phyloP scores from a whole-genome alignment of 1,284 basidiomycete genomes.

The Phellinidium pouzarii region DNA sequence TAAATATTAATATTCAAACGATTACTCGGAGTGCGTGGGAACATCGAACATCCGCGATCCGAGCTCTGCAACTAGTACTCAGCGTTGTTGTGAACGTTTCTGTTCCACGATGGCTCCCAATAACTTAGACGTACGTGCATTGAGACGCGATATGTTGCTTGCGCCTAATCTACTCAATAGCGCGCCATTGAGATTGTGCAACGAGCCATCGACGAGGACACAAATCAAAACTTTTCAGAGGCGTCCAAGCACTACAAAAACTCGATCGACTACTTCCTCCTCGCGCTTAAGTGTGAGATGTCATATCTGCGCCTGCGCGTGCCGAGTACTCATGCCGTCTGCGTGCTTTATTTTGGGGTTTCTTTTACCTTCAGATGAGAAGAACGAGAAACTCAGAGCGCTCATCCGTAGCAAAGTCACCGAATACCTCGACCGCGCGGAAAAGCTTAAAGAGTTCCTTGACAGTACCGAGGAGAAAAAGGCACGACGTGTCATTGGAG shows the following conservation, averaged over 20 bases:
- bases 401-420: conserved; percentile 87
- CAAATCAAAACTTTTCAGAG: conserved; percentile 89
- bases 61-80: too few species aligned
- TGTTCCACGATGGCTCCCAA: conserved; percentile 17
- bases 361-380: conserved; percentile 73
- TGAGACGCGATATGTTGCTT: background rate
- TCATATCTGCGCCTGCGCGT: background rate
- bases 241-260: conserved; percentile 95
- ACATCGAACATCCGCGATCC: too few species aligned
- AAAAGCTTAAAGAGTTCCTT: conserved; percentile 86
- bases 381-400: conserved; percentile 89
- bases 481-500: conserved; percentile 72
- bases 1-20: background rate
- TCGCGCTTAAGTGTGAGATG: conserved; percentile 70
- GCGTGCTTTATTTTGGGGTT: background rate
- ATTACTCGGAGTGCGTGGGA: too few species aligned
- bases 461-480: conserved; percentile 60
- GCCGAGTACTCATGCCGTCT: background rate
- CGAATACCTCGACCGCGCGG: conserved; percentile 91
- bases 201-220: conserved; percentile 92
- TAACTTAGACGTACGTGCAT: conserved; percentile 19
- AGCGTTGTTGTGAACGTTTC: background rate
- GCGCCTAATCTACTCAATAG: conserved; percentile 36
- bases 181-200: conserved; percentile 94
- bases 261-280: conserved; percentile 97